Base-by-base conservation (phyloP, 2,329 filamentous ascomycete genomes). In the Clarireedia homoeocarpa region DNA sequence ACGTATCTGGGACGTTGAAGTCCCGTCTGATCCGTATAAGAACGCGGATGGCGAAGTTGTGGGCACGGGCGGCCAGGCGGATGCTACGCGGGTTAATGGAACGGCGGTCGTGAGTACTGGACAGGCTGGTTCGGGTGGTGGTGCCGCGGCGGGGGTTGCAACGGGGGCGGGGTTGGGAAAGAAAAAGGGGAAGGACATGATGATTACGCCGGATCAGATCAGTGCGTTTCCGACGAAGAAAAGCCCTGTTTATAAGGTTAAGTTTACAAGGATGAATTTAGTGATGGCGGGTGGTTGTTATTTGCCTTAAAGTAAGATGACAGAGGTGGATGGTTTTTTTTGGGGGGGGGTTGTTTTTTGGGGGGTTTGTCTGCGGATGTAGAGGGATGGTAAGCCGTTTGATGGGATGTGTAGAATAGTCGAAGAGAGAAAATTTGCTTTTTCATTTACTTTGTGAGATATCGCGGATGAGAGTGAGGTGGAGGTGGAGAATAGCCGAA, bases 211-310 rank as follows among this genome's bases (percentile, higher is more conserved):
- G 0, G 94, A 99, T 68, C 94, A 97, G 73, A 95, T 99, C 73
- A 90, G 84, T 61, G 91, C 89, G 0, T 97, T 96, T 69, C 85
- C 90, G 0, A 97, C 94, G 4, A 99, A 99, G 80, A 96, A 95
- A 74, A 92, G 88, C 15, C 91, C 92, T 0, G 89, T 97, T 10
- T 89, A 95, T 72, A 94, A 92, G 73, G 91, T 95, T 53, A 83
- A 87, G 67, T 96, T 96, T 66, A 97, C 94, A 3, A 79, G 90
- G 59, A 96, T 96, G 89, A 99, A 99, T 70, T 72, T 97, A 62
- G 86, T 96, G 12, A 77, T 97, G 59, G 91, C 91, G 23, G 90
- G 88, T 48, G 90, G 91, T 24, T 85, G 81, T 66, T 85, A 83
- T 64, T 53, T 65, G 17, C 64, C 65, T 30, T 56, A 36, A 14